Evolutionary conservation across 2,329 filamentous ascomycete species (phyloP).

Genomic region (Clonostachys byssicola): DNA sequence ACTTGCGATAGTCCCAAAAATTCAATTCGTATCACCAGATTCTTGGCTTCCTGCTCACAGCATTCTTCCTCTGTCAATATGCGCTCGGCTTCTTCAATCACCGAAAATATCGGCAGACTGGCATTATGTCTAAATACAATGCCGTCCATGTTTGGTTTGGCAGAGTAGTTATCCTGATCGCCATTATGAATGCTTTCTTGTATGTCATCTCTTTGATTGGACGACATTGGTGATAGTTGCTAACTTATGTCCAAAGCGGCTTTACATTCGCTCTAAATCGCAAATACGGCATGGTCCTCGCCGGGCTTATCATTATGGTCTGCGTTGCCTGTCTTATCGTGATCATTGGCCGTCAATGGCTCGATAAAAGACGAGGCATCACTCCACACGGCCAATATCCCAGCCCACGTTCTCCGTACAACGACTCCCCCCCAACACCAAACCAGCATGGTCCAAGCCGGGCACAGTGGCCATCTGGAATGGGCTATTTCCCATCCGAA

Average conservation of each 20-base stretch:
- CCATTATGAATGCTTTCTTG: conserved; percentile 53
- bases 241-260: conserved; percentile 30
- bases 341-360: conserved; percentile 19
- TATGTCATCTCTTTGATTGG: conserved; percentile 22
- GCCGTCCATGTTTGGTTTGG: conserved; percentile 55
- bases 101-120: conserved; percentile 43
- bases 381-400: background rate
- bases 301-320: conserved; percentile 38
- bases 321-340: conserved; percentile 33
- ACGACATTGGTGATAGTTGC: background rate
- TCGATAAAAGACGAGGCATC: conserved; percentile 9
- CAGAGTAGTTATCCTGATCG: conserved; percentile 45
- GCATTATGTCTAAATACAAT: conserved; percentile 42
- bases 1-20: conserved; percentile 35
- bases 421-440: background rate
- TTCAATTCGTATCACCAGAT: conserved; percentile 54
- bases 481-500: background rate
- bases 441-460: background rate
- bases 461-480: background rate
- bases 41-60: conserved; percentile 50
- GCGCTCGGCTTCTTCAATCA: conserved; percentile 53
- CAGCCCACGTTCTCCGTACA: background rate
- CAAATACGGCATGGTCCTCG: conserved; percentile 41
- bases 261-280: conserved; percentile 50
- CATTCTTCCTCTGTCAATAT: conserved; percentile 48